Evolutionary conservation across 2,329 filamentous ascomycete species (phyloP), one percentile per base, ranked within the genome.

Genomic region (Bisporella sp.): DNA sequence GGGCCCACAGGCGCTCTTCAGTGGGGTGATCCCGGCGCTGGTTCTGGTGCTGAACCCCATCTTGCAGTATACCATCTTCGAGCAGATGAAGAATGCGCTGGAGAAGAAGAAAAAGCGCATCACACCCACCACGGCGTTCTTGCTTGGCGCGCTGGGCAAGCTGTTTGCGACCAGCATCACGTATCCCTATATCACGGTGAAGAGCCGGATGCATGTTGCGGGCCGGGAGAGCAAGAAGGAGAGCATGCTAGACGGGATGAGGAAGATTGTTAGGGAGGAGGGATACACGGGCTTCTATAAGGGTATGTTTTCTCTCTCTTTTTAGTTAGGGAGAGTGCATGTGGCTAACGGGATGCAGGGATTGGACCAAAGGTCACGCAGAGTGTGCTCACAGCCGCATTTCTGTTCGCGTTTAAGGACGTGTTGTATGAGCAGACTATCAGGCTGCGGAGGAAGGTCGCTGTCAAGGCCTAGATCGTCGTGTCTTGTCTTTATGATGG

Each of bases 161-260:
- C 77, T 99, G 57, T 84, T 96, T 54, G 93, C 93, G 29, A 99
- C 93, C 3, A 83, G 78, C 54, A 87, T 97, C 63, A 99, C 93
- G 5, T 99, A 99, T 69, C 93, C 93, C 8, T 99, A 99, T 68
- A 97, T 99, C 68, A 99, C 93, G 4, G 87, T 99, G 63, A 99
- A 99, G 83, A 95, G 90, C 71, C 82, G 89, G 67, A 96, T 96
- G 82, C 93, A 99, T 68, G 89, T 99, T 54, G 89, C 91, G 31
- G 83, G 79, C 55, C 82, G 82, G 62, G 83, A 82, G 55, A 79
- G 80, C n/a, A 83, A 82, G 57, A 86, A 86, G 70, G 87, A 95
- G 71, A 87, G 85, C 59, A 86, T 96, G 77, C 76, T 84, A 48
- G 79, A 83, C 58, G 87, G 84, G 44, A 79, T 99, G 65, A 82